Evolutionary conservation across 169 alveolate genomes (phyloP).

Genomic region (Eimeria mitis): DNA sequence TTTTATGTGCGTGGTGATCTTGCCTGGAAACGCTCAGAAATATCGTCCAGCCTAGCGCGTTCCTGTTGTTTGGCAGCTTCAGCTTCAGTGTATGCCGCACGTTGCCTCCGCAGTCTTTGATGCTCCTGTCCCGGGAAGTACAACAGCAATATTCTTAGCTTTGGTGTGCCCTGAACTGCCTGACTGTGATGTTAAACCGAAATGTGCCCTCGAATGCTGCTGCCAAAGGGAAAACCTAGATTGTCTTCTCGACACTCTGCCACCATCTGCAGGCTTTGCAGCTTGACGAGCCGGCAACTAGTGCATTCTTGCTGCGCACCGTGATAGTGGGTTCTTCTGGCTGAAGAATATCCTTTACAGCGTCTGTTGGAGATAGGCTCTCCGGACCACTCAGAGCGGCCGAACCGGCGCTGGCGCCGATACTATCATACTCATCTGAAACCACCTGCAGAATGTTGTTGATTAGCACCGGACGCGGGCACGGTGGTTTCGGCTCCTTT

Average conservation of each 20-base stretch:
- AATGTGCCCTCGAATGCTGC: background rate
- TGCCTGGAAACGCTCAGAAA: constrained; percentile 40
- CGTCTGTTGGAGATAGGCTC: background rate
- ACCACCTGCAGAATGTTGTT: background rate
- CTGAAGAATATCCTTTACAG: constrained; percentile 13
- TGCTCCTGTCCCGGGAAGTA: constrained; percentile 29
- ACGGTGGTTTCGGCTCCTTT: constrained; percentile 29
- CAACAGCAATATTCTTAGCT: background rate
- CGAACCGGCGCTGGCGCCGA: background rate
- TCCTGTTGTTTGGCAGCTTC: constrained; percentile 37
- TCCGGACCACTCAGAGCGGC: background rate
- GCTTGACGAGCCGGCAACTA: background rate
- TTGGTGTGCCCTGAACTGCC: background rate
- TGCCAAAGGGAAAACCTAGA: background rate
- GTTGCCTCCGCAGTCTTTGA: constrained; percentile 34
- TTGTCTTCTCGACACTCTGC: background rate
- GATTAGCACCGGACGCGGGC: constrained; percentile 30
- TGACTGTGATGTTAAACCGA: background rate
- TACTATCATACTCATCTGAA: background rate
- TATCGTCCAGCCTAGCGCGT: background rate
- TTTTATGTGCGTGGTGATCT: background rate
- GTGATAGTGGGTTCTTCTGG: constrained; percentile 48
- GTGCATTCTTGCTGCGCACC: background rate
- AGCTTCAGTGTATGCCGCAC: background rate
- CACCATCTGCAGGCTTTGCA: background rate